Percentiles rank a stretch among this genome's conserved stretches.
Conservation (phyloP, 345 rosid genomes). For the Eucalyptus erythrocorys region DNA sequence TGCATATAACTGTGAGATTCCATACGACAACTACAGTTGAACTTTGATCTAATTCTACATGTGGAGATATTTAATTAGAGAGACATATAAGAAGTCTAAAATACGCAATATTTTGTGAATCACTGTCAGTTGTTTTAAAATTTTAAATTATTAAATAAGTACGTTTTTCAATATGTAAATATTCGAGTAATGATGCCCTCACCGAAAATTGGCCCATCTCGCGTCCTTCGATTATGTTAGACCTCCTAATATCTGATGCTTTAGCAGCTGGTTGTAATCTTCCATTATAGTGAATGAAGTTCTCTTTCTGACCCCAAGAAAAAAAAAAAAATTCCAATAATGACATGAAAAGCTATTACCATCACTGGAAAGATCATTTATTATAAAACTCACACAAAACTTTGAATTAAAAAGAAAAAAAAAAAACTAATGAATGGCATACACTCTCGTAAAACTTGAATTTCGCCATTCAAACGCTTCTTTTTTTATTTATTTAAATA, state of each 20-base stretch:
- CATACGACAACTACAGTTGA: background rate
- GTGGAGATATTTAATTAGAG: background rate
- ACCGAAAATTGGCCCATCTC: too few relatives aligned
- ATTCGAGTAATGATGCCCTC: too few relatives aligned
- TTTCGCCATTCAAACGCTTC: background rate
- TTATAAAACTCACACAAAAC: background rate
- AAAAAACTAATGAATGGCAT: background rate
- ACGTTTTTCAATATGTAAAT: background rate
- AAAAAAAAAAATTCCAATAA: too few relatives aligned
- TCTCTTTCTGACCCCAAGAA: too few relatives aligned
- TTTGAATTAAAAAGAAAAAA: background rate
- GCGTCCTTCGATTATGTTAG: too few relatives aligned
- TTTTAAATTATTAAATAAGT: background rate
- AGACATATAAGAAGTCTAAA: background rate
- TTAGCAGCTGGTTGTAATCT: too few relatives aligned
- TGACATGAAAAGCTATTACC: background rate
- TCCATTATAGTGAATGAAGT: too few relatives aligned
- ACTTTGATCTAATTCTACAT: background rate
- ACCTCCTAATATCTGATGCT: too few relatives aligned
- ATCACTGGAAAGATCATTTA: background rate
- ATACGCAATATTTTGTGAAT: background rate
- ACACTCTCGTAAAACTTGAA: background rate
- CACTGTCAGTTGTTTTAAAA: rapidly evolving
- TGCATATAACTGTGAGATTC: background rate
- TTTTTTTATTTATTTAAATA: too few relatives aligned